These are phyloP conservation scores for Paramecium sexaurelia DNA, from an alignment of 73 alveolate species.

Conservation along the genomic window DNA sequence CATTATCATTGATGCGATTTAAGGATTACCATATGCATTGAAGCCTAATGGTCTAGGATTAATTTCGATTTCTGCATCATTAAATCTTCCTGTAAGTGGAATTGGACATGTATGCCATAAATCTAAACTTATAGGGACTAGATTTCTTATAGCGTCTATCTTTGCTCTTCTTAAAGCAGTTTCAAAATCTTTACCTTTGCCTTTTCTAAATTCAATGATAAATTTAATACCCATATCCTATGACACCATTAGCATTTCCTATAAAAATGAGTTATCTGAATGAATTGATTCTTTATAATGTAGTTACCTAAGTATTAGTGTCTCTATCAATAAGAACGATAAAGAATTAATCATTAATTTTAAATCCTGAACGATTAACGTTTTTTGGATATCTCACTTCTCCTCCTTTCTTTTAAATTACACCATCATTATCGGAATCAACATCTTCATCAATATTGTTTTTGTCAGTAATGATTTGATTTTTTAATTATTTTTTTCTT, in stretches of 20 bases:
- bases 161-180: slow-evolving; percentile 76
- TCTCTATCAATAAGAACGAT: slow-evolving; percentile 77
- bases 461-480: background rate
- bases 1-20: slow-evolving; percentile 75
- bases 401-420: background rate
- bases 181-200: slow-evolving; percentile 85
- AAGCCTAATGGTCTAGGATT: slow-evolving; percentile 72
- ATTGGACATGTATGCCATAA: slow-evolving; percentile 68
- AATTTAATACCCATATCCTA: slow-evolving; percentile 72
- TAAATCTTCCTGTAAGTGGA: slow-evolving; percentile 68
- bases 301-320: slow-evolving; percentile 76
- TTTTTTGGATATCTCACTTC: background rate
- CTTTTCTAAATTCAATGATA: slow-evolving; percentile 46
- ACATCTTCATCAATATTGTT: background rate
- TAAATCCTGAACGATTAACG: slow-evolving; percentile 43
- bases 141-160: slow-evolving; percentile 67
- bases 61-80: slow-evolving; percentile 76
- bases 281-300: slow-evolving; percentile 77
- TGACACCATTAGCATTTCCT: slow-evolving; percentile 82
- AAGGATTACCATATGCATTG: slow-evolving; percentile 84
- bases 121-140: slow-evolving; percentile 70
- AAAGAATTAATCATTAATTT: slow-evolving; percentile 70
- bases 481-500: background rate
- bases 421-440: background rate
- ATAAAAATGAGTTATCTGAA: slow-evolving; percentile 79